Percentiles rank a stretch among this genome's conserved stretches.
These are phyloP conservation scores for Curvularia sp. DNA, from an alignment of 2,329 filamentous ascomycete species.

Conservation along the genomic window DNA sequence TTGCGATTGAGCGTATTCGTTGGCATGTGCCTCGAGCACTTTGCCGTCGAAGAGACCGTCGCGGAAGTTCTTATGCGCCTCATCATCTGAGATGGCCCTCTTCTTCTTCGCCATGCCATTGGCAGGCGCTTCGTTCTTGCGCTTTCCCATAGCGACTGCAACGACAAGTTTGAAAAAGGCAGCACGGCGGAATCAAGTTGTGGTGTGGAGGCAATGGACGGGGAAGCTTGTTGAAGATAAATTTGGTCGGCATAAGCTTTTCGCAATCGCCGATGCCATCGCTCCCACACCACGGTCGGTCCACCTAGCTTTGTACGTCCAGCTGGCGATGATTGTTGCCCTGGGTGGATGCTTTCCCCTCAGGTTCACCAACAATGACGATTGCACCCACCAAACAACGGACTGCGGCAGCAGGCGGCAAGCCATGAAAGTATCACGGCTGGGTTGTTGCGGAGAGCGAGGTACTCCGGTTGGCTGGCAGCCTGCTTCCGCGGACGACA, in stretches of 20 bases:
- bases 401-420: constrained; percentile 2
- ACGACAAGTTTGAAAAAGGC: constrained; percentile 27
- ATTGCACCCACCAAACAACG: neutral
- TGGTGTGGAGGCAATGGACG: constrained; percentile 8
- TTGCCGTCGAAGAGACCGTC: constrained; percentile 49
- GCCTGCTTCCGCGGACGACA: constrained; percentile 5
- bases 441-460: constrained; percentile 20
- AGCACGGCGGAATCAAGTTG: constrained; percentile 23
- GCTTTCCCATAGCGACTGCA: constrained; percentile 44
- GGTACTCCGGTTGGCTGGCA: constrained; percentile 27
- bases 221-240: constrained; percentile 21
- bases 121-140: constrained; percentile 51
- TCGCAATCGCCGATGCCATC: constrained; percentile 18
- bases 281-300: constrained; percentile 26
- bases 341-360: constrained; percentile 7
- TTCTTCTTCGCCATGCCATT: constrained; percentile 56
- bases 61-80: constrained; percentile 51
- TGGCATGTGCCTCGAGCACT: constrained; percentile 45
- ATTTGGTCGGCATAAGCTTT: constrained; percentile 24
- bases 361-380: constrained; percentile 17
- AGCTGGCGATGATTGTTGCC: constrained; percentile 12
- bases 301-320: constrained; percentile 16
- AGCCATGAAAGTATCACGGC: neutral
- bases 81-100: constrained; percentile 51
- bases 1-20: constrained; percentile 50